phyloP scores from a whole-genome alignment of 495 filamentous ascomycete species.

The Neurospora tetraspora region DNA sequence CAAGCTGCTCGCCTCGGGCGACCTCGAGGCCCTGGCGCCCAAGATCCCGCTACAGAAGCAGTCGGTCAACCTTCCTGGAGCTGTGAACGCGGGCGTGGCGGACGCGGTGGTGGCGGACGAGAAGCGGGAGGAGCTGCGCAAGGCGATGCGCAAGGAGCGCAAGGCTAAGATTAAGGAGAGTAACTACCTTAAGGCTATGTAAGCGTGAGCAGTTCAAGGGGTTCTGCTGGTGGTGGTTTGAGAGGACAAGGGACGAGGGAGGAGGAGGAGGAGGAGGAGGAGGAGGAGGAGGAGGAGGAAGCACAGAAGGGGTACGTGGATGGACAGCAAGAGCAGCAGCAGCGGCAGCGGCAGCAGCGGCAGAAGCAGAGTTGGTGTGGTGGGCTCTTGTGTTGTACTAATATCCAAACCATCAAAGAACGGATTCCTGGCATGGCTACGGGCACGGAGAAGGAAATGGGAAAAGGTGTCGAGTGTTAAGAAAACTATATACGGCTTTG shows the following conservation, averaged over 20 bases:
- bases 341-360: background rate
- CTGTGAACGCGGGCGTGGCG: conserved; percentile 46
- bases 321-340: background rate
- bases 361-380: background rate
- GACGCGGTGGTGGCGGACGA: conserved; percentile 48
- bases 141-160: conserved; percentile 60
- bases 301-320: background rate
- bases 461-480: background rate
- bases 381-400: background rate
- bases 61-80: conserved; percentile 65
- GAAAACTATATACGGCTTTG: background rate
- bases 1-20: conserved; percentile 51
- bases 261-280: background rate
- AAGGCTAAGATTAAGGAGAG: conserved; percentile 76
- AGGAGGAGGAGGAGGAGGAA: background rate
- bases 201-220: conserved; percentile 11
- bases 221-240: background rate
- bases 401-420: background rate
- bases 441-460: background rate
- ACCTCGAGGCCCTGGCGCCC: conserved; percentile 53
- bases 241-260: background rate
- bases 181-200: conserved; percentile 86
- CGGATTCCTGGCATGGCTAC: background rate
- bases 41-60: conserved; percentile 79
- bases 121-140: conserved; percentile 55